These are phyloP conservation scores for Meripilus lineatus DNA, from an alignment of 1,284 basidiomycete species.

Conservation along the genomic window DNA sequence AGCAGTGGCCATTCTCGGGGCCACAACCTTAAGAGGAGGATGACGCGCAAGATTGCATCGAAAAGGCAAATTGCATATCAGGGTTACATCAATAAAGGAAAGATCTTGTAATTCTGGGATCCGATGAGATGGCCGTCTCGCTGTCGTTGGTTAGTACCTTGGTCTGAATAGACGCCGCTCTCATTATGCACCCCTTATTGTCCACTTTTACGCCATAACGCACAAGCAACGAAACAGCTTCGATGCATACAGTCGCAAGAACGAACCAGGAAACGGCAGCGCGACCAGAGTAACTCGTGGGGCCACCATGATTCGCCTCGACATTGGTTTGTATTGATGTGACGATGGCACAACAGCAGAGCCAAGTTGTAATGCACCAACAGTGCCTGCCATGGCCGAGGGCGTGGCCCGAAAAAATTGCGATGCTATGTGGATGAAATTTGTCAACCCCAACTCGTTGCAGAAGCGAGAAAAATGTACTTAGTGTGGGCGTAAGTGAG, in stretches of 20 bases:
- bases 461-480: conserved; percentile 21
- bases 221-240: conserved; percentile 29
- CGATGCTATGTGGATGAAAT: conserved; percentile 33
- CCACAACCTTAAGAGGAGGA: too few relatives aligned
- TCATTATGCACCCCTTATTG: too few relatives aligned
- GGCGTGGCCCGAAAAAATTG: conserved; percentile 45
- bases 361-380: conserved; percentile 50
- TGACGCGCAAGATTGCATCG: too few relatives aligned
- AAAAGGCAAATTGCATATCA: too few relatives aligned
- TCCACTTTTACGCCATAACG: conserved; percentile 32
- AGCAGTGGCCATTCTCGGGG: too few relatives aligned
- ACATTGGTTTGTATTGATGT: conserved; percentile 45
- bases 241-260: conserved; percentile 32
- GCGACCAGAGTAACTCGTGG: conserved; percentile 34
- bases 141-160: too few relatives aligned
- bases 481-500: conserved; percentile 29
- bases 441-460: background rate
- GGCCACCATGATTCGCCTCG: conserved; percentile 27
- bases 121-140: too few relatives aligned
- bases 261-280: conserved; percentile 48
- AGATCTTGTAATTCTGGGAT: too few relatives aligned
- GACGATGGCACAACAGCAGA: conserved; percentile 42
- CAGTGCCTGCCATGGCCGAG: conserved; percentile 42
- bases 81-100: too few relatives aligned
- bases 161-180: too few relatives aligned